A percentile compares a stretch with the other conserved stretches of the same genome.
Conservation (phyloP, 2,329 filamentous ascomycete species). For the Apiospora rasikravindrae region DNA sequence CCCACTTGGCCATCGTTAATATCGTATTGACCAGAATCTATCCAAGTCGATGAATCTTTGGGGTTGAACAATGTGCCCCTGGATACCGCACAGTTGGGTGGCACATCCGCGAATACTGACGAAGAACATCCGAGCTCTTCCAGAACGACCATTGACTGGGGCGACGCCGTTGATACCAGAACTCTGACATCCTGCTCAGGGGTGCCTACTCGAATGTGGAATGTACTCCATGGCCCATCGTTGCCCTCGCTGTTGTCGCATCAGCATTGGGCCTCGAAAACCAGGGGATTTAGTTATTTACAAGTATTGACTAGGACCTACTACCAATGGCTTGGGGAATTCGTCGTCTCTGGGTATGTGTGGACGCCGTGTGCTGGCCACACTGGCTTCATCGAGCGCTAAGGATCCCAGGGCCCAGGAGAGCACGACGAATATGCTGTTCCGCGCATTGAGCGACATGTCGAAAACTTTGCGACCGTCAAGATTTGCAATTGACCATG, state of each 20-base stretch:
- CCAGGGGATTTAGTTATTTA: slow-evolving; percentile 29
- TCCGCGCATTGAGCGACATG: not conserved
- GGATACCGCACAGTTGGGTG: slow-evolving; percentile 41
- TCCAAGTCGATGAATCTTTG: slow-evolving; percentile 44
- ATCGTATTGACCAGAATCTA: slow-evolving; percentile 37
- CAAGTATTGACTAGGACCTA: slow-evolving; percentile 45
- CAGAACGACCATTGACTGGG: slow-evolving; percentile 41
- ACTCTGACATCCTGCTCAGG: slow-evolving; percentile 43
- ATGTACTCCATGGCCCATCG: slow-evolving; percentile 48
- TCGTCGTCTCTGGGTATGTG: not conserved
- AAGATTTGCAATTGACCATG: slow-evolving; percentile 8
- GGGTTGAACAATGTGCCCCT: slow-evolving; percentile 42
- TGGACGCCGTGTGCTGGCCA: not conserved
- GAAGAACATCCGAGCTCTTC: slow-evolving; percentile 39
- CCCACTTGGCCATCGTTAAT: slow-evolving; percentile 44
- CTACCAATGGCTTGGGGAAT: slow-evolving; percentile 30
- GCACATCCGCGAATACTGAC: slow-evolving; percentile 38
- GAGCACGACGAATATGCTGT: slow-evolving; percentile 18
- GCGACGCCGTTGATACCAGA: slow-evolving; percentile 46
- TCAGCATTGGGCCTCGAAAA: not conserved
- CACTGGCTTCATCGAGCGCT: slow-evolving; percentile 21
- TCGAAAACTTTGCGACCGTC: slow-evolving; percentile 9
- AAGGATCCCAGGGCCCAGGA: slow-evolving; percentile 22
- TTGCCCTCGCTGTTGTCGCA: slow-evolving; percentile 41
- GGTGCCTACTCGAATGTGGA: slow-evolving; percentile 44